phyloP scores from a whole-genome alignment of 345 rosid species.

The Capsella bursapastoris region DNA sequence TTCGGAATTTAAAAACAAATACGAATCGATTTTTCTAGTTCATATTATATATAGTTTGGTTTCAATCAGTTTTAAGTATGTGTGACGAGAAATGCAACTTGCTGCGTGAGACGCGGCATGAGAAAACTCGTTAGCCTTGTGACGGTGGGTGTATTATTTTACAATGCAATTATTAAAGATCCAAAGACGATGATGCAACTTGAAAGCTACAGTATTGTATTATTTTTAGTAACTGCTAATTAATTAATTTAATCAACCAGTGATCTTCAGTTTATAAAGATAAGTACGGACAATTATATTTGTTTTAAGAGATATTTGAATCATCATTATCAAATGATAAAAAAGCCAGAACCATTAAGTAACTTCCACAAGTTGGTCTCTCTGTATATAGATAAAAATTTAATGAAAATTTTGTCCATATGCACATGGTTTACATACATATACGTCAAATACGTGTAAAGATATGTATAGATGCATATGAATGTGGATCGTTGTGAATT shows the following conservation, averaged over 20 bases:
- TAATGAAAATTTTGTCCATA: conserved; percentile 29
- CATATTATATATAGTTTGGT: neutral
- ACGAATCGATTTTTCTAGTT: neutral
- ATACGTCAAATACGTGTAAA: neutral
- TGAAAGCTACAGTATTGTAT: conserved; percentile 21
- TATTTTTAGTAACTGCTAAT: conserved; percentile 14
- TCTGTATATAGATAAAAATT: conserved; percentile 18
- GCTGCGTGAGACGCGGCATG: conserved; percentile 43
- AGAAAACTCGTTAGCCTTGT: conserved; percentile 31
- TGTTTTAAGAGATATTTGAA: neutral
- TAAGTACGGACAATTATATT: conserved; percentile 11
- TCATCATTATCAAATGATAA: conserved; percentile 35
- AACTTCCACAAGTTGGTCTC: conserved; percentile 33
- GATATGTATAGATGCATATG: neutral
- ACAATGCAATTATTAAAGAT: conserved; percentile 14
- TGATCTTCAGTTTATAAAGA: conserved; percentile 19
- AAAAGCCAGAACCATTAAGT: conserved; percentile 26
- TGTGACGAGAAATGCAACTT: conserved; percentile 36
- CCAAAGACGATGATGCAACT: conserved; percentile 35
- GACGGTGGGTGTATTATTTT: conserved; percentile 32
- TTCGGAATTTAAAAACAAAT: neutral
- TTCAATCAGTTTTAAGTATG: neutral
- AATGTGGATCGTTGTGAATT: conserved; percentile 39
- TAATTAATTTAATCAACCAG: conserved; percentile 18
- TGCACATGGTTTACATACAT: conserved; percentile 22